Evolutionary conservation across 106 monocot species (phyloP), one percentile per base, ranked within the genome.

Genomic region (Triglochin maritima): DNA sequence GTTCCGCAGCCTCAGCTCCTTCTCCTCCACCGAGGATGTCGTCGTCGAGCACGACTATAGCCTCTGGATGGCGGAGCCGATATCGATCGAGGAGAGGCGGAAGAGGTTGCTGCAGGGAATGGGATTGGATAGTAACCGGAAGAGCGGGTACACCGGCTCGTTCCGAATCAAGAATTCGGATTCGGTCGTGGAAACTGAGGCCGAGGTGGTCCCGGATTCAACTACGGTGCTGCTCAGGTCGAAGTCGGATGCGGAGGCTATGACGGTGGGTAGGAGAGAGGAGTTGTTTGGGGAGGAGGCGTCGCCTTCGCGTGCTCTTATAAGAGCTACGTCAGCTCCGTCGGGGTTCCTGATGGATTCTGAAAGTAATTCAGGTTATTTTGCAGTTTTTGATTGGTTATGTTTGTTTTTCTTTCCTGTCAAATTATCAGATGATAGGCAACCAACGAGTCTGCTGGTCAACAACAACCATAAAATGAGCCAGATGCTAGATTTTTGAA

Each of bases 51-150:
- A 60, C 7, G 66, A 86, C 53, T 96, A 91, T 63, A 76, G 69
- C 16, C 44, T 86, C 47, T 96, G 96, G 96, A 88, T 73, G 86
- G 75, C 76, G 44, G 80, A 88, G 70, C 85, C 80, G 10, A 77
- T 82, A 51, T 84, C 91, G 59, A 63, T 88, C 41, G 49, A 80
- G 45, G 91, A 88, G 71, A 81, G 96, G 11, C 87, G 96, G 45
- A 79, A 74, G 10, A 81, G 71, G 49, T 86, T 96, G 14, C 76
- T 91, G 7, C 74, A 86, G 10, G 96, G 85, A 55, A 91, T 96
- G 96, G 96, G 96, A 12, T 76, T 96, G 49, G 44, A 81, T 62
- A 81, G 80, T 72, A 68, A 81, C 61, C 73, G 44, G 50, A 74
- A 70, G 71, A 75, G 69, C 57, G 44, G 44, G 7, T 57, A 14